These are phyloP conservation scores for Kickxella alabastrina DNA, from an alignment of 192 early-diverging fungal species.

Conservation along the genomic window DNA sequence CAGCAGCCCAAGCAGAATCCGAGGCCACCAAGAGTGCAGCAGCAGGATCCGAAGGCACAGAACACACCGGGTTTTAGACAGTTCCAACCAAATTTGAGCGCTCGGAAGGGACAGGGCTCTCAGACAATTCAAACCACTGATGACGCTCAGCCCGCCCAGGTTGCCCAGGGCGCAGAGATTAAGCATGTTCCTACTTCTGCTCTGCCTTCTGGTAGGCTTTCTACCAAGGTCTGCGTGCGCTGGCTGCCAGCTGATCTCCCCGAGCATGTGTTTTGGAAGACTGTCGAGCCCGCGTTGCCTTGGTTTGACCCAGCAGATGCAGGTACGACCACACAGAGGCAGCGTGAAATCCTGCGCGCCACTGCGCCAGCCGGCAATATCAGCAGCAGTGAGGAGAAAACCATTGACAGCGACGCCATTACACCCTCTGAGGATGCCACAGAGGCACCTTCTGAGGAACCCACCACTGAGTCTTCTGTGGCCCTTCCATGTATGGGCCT, in stretches of 20 bases:
- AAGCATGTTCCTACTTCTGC: too few relatives aligned
- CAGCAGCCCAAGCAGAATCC: neutral
- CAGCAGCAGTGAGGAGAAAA: neutral
- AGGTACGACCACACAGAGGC: slow-evolving; percentile 8
- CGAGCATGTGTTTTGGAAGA: slow-evolving; percentile 46
- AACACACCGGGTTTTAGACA: too few relatives aligned
- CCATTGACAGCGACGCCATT: too few relatives aligned
- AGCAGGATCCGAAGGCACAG: too few relatives aligned
- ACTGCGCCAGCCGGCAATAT: neutral
- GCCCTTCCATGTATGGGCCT: neutral
- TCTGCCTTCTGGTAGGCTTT: too few relatives aligned
- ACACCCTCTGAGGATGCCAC: neutral
- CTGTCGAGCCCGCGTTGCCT: slow-evolving; percentile 34
- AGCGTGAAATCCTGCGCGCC: slow-evolving; percentile 8
- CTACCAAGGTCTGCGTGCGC: slow-evolving; percentile 38
- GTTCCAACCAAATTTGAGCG: too few relatives aligned
- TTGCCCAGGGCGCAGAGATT: too few relatives aligned
- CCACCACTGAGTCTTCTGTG: neutral
- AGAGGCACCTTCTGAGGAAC: neutral
- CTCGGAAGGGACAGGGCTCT: neutral
- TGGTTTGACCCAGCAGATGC: slow-evolving; percentile 24
- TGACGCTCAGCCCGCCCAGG: too few relatives aligned
- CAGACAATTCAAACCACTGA: neutral
- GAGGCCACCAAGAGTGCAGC: neutral
- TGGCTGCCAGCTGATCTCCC: slow-evolving; percentile 44